A percentile compares a stretch with the other conserved stretches of the same genome.
phyloP scores from a whole-genome alignment of 2,329 filamentous ascomycete species.

The Pseudogymnoascus sp. region DNA sequence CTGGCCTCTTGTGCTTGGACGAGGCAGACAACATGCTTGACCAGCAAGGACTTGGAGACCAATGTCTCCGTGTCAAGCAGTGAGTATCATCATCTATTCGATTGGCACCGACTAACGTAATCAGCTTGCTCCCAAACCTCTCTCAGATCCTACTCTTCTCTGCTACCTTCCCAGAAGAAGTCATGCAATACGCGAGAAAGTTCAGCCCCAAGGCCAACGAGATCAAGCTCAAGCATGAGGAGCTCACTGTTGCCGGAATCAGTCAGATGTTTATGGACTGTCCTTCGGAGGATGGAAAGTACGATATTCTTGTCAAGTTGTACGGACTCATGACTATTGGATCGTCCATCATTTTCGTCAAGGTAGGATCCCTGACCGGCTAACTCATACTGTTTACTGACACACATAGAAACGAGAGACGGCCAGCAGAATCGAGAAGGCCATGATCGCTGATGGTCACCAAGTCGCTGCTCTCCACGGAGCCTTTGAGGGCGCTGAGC shows the following conservation, averaged over 20 bases:
- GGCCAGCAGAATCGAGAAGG: constrained; percentile 72
- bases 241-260: constrained; percentile 93
- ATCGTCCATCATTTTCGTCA: constrained; percentile 96
- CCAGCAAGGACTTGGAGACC: constrained; percentile 87
- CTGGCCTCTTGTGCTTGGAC: constrained; percentile 83
- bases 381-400: neutral
- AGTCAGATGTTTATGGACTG: constrained; percentile 98
- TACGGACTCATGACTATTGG: constrained; percentile 96
- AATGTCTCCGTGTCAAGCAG: constrained; percentile 84
- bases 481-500: constrained; percentile 72
- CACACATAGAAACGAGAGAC: constrained; percentile 66
- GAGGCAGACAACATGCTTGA: constrained; percentile 99
- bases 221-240: constrained; percentile 79
- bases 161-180: constrained; percentile 81
- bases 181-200: constrained; percentile 71
- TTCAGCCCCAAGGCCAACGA: constrained; percentile 83
- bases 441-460: constrained; percentile 84
- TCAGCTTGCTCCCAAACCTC: constrained; percentile 51
- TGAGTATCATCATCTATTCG: constrained; percentile 36
- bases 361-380: constrained; percentile 43
- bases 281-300: constrained; percentile 72
- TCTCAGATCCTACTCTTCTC: constrained; percentile 94
- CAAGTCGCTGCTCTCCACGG: constrained; percentile 85
- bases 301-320: constrained; percentile 78
- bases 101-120: constrained; percentile 14